Conservation (phyloP, 164 flowering plant genomes). For the Buxus sempervirens region DNA sequence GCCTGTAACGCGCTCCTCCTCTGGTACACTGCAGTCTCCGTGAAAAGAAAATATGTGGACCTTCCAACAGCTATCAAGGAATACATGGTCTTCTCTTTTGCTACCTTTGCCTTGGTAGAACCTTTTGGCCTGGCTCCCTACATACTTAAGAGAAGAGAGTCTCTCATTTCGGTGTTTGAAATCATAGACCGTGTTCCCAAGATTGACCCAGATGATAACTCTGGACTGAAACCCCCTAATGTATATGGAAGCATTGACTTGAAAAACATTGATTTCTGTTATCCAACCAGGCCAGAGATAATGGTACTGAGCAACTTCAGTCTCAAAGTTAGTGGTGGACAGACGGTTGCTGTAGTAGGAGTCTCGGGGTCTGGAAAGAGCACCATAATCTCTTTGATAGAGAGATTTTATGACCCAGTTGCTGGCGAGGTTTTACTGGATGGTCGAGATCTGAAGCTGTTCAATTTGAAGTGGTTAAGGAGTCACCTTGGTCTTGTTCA, state of each 20-base stretch:
- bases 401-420: conserved; percentile 90
- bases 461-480: conserved; percentile 90
- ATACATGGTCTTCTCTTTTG: conserved; percentile 94
- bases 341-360: conserved; percentile 94
- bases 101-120: conserved; percentile 95
- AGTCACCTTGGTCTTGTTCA: conserved; percentile 88
- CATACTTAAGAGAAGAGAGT: conserved; percentile 81
- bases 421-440: conserved; percentile 85
- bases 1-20: conserved; percentile 95
- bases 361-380: conserved; percentile 98
- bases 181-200: conserved; percentile 86
- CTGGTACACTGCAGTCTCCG: conserved; percentile 77
- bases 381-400: conserved; percentile 82
- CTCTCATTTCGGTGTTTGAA: conserved; percentile 86
- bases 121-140: conserved; percentile 98
- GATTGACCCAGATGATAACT: conserved; percentile 83
- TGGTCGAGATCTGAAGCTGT: conserved; percentile 77
- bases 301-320: conserved; percentile 85
- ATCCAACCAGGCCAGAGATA: conserved; percentile 87
- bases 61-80: conserved; percentile 81
- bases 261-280: conserved; percentile 83
- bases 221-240: conserved; percentile 84
- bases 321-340: conserved; percentile 92
- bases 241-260: conserved; percentile 91
- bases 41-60: conserved; percentile 39